Evolutionary conservation across 805 yeast genomes (phyloP).

Genomic region (Starmerella riodocensis): DNA sequence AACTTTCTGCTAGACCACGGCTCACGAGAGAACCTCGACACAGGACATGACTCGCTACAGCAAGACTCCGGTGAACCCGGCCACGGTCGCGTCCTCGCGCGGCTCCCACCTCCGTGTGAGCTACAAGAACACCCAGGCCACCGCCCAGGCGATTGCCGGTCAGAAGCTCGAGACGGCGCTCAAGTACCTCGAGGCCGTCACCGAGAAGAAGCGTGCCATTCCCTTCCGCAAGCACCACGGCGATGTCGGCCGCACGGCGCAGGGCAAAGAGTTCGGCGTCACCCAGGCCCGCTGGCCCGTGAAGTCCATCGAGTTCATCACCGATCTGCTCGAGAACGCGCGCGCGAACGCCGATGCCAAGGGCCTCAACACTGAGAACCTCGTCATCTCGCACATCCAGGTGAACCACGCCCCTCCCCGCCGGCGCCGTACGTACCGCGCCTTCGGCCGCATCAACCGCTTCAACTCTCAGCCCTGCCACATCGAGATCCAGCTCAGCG

Average conservation of each 20-base stretch:
- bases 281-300: constrained; percentile 99
- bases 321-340: constrained; percentile 92
- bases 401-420: constrained; percentile 99
- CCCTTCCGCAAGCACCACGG: constrained; percentile 98
- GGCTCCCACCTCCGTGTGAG: constrained; percentile 99
- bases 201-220: constrained; percentile 97
- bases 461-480: constrained; percentile 98
- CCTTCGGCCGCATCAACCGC: constrained; percentile 99
- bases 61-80: constrained; percentile 98
- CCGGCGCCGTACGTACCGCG: constrained; percentile 99
- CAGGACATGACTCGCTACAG: constrained; percentile 94
- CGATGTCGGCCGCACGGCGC: constrained; percentile 97
- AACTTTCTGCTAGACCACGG: constrained; percentile 5
- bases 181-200: constrained; percentile 86
- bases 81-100: constrained; percentile 98
- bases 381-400: constrained; percentile 95
- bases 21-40: constrained; percentile 4
- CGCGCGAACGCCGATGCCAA: constrained; percentile 98
- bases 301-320: constrained; percentile 90
- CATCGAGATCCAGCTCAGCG: constrained; percentile 94
- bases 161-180: constrained; percentile 96
- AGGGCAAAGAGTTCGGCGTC: constrained; percentile 99
- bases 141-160: constrained; percentile 96
- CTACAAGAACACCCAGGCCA: constrained; percentile 99
- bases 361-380: constrained; percentile 92